A percentile compares a stretch with the other conserved stretches of the same genome.
These are phyloP conservation scores for Mucor mucedo DNA, from an alignment of 371 early-diverging fungal genomes.

Conservation along the genomic window DNA sequence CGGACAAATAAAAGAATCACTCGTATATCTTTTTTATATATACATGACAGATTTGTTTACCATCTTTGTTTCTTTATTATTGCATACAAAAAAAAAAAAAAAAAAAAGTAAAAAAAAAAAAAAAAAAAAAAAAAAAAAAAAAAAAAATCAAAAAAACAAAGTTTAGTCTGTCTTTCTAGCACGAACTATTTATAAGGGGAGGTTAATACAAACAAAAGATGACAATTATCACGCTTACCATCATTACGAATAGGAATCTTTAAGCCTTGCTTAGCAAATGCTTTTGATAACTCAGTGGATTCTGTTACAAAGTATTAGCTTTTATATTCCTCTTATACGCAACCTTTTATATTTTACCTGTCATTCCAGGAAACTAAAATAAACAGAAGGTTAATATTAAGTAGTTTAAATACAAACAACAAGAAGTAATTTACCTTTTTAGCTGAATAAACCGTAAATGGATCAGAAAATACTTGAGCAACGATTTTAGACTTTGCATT, in stretches of 20 bases:
- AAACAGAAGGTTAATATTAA: background rate
- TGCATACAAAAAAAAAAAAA: background rate
- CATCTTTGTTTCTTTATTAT: slow-evolving; percentile 5
- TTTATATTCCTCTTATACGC: background rate
- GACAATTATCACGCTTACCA: slow-evolving; percentile 35
- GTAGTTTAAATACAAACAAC: background rate
- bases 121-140: too few species aligned
- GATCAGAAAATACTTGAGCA: slow-evolving; percentile 60
- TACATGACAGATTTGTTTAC: slow-evolving; percentile 5
- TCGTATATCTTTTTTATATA: background rate
- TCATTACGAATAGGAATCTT: slow-evolving; percentile 94
- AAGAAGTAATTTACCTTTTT: slow-evolving; percentile 44
- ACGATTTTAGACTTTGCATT: slow-evolving; percentile 63
- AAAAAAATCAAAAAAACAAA: background rate
- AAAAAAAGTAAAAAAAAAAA: background rate
- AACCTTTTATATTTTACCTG: slow-evolving; percentile 30
- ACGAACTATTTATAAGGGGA: slow-evolving; percentile 20
- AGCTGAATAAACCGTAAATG: slow-evolving; percentile 66
- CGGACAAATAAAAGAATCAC: background rate
- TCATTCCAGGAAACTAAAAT: slow-evolving; percentile 66
- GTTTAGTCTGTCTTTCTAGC: slow-evolving; percentile 32
- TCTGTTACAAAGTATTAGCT: slow-evolving; percentile 55
- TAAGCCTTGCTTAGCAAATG: slow-evolving; percentile 91
- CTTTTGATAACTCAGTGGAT: slow-evolving; percentile 86
- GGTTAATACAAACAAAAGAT: background rate